Conservation (phyloP, 768 basidiomycete species). For the Suillus placidus region DNA sequence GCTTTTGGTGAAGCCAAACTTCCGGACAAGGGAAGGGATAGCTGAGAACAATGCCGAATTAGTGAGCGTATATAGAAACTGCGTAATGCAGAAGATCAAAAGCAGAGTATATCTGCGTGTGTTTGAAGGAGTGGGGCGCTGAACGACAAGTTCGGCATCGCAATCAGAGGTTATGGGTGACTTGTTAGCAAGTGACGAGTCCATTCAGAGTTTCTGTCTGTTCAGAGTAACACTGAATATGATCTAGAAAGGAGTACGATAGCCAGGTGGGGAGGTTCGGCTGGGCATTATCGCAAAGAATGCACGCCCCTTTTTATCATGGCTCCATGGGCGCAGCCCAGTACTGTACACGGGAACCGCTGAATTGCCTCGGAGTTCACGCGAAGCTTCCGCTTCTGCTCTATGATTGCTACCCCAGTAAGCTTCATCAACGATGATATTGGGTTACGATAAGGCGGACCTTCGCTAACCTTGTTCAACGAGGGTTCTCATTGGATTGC, state of each 20-base stretch:
- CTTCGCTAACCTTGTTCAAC: neutral
- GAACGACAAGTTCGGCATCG: neutral
- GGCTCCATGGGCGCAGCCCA: neutral
- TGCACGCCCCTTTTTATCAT: neutral
- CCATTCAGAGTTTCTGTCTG: neutral
- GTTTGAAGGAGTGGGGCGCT: neutral
- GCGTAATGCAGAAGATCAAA: slow-evolving; percentile 36
- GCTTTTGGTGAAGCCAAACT: neutral
- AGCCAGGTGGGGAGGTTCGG: neutral
- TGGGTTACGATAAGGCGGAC: neutral
- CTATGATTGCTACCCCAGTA: too few relatives aligned
- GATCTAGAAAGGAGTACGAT: neutral
- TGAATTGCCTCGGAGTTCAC: neutral
- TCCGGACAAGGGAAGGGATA: slow-evolving; percentile 30
- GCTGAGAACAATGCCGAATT: slow-evolving; percentile 36
- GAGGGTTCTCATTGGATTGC: neutral
- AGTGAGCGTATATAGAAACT: slow-evolving; percentile 42
- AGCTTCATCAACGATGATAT: too few relatives aligned
- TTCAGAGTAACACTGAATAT: neutral
- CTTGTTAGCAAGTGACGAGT: neutral
- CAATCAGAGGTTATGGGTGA: neutral
- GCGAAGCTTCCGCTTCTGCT: neutral
- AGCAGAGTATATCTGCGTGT: slow-evolving; percentile 23
- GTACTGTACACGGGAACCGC: neutral
- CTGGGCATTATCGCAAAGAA: neutral